phyloP scores from a whole-genome alignment of 371 early-diverging fungal species.

The Lichtheimia hyalospora region DNA sequence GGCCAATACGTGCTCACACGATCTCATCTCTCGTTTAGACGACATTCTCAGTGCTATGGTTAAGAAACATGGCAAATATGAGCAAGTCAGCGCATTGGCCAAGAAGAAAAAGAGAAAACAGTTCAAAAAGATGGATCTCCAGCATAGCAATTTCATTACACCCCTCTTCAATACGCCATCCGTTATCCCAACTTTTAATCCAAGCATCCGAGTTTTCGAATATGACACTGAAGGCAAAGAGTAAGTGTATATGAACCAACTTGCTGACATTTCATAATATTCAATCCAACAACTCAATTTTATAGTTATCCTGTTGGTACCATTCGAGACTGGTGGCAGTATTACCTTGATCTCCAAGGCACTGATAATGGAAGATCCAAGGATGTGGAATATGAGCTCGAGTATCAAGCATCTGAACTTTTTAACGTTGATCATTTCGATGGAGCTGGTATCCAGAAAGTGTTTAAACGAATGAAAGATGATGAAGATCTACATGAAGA shows the following conservation, averaged over 20 bases:
- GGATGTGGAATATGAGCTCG: constrained; percentile 25
- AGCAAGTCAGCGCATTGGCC: neutral
- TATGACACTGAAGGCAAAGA: constrained; percentile 26
- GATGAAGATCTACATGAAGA: constrained; percentile 2
- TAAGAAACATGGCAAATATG: constrained; percentile 4
- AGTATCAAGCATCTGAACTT: constrained; percentile 38
- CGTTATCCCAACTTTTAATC: constrained; percentile 50
- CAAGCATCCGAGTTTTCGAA: constrained; percentile 50
- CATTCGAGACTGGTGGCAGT: constrained; percentile 44
- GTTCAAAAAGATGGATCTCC: neutral
- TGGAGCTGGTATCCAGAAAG: constrained; percentile 11
- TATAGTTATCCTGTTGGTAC: constrained; percentile 32
- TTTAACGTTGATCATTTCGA: constrained; percentile 33
- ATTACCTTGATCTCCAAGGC: constrained; percentile 41
- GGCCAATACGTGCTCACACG: neutral
- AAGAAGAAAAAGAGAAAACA: constrained; percentile 6
- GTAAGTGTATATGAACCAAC: constrained; percentile 5
- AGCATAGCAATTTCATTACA: constrained; percentile 11
- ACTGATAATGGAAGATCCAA: constrained; percentile 21
- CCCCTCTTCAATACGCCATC: constrained; percentile 47
- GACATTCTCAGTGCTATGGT: constrained; percentile 24
- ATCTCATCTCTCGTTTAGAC: constrained; percentile 6
- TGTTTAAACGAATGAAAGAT: constrained; percentile 8
- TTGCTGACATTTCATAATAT: no score
- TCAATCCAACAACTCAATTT: neutral